phyloP scores from a whole-genome alignment of 495 filamentous ascomycete species.

The Elasticomyces elasticus region DNA sequence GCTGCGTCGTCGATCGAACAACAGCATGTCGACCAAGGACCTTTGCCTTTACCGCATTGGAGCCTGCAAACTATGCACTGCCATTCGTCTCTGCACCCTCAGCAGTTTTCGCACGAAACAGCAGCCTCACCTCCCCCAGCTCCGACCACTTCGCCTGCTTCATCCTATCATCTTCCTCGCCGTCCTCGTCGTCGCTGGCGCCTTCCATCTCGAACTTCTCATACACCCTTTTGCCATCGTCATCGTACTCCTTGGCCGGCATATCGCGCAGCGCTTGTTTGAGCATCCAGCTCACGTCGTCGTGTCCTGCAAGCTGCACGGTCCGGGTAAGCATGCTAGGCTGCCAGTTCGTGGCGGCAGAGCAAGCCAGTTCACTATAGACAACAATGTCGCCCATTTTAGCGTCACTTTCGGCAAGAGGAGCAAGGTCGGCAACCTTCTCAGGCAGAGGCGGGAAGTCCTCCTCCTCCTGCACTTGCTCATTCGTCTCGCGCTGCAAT shows the following conservation, averaged over 20 bases:
- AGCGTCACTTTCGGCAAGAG: conserved; percentile 44
- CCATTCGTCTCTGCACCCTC: too few relatives aligned
- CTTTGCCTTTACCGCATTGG: too few relatives aligned
- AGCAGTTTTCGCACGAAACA: conserved; percentile 1
- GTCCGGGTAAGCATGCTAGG: conserved; percentile 59
- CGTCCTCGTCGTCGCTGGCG: conserved; percentile 39
- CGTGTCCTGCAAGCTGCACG: conserved; percentile 50
- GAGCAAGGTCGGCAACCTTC: conserved; percentile 47
- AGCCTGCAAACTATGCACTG: too few relatives aligned
- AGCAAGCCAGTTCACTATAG: conserved; percentile 70
- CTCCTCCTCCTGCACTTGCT: conserved; percentile 19
- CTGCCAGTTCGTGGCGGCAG: conserved; percentile 59
- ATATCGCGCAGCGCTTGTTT: conserved; percentile 63
- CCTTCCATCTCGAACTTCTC: conserved; percentile 60
- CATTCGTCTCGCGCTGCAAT: conserved; percentile 11
- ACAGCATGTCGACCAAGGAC: too few relatives aligned
- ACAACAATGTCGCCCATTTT: conserved; percentile 60
- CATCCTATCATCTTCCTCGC: conserved; percentile 41
- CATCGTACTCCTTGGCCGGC: conserved; percentile 38
- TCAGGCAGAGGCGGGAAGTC: conserved; percentile 50
- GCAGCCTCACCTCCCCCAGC: conserved; percentile 18
- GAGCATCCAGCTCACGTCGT: conserved; percentile 45
- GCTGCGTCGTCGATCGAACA: too few relatives aligned
- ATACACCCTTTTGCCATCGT: conserved; percentile 49
- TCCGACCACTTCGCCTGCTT: conserved; percentile 50